These are phyloP conservation scores for Vigna nakashimae DNA, from an alignment of 306 rosid genomes.

Conservation along the genomic window DNA sequence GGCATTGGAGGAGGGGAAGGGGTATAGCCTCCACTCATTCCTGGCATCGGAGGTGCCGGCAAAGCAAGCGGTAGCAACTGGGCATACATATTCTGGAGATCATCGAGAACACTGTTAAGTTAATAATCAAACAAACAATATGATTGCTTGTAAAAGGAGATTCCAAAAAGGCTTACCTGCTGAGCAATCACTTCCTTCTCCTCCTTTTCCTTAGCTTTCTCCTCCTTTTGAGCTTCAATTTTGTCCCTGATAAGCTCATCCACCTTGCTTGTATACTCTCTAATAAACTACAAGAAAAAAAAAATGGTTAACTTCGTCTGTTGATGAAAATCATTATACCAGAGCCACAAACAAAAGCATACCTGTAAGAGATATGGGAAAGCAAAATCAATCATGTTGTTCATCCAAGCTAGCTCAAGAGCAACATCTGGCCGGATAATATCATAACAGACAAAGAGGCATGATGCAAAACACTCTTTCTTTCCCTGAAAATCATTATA, in stretches of 20 bases:
- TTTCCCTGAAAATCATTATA: slow-evolving; percentile 69
- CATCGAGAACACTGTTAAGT: slow-evolving; percentile 42
- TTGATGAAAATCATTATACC: slow-evolving; percentile 11
- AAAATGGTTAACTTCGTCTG: background rate
- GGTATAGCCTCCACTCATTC: slow-evolving; percentile 72
- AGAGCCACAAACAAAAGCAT: slow-evolving; percentile 8
- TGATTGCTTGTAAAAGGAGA: slow-evolving; percentile 11
- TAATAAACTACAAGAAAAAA: slow-evolving; percentile 63
- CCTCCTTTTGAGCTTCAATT: slow-evolving; percentile 79
- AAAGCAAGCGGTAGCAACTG: slow-evolving; percentile 93
- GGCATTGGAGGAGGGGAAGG: slow-evolving; percentile 87
- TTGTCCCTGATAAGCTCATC: slow-evolving; percentile 86
- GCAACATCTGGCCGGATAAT: slow-evolving; percentile 83
- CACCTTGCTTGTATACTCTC: slow-evolving; percentile 87
- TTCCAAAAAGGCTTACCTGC: slow-evolving; percentile 61
- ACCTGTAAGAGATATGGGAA: slow-evolving; percentile 95
- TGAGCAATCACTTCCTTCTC: slow-evolving; percentile 85
- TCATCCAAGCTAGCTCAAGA: slow-evolving; percentile 93
- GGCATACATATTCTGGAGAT: slow-evolving; percentile 93
- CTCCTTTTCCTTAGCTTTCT: slow-evolving; percentile 82
- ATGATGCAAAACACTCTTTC: slow-evolving; percentile 97
- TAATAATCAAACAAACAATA: slow-evolving; percentile 21
- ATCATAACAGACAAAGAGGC: slow-evolving; percentile 96
- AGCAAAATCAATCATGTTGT: slow-evolving; percentile 90
- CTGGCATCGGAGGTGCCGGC: slow-evolving; percentile 97